phyloP scores from a whole-genome alignment of 2,329 filamentous ascomycete genomes.

The Aspergillus neoniger region DNA sequence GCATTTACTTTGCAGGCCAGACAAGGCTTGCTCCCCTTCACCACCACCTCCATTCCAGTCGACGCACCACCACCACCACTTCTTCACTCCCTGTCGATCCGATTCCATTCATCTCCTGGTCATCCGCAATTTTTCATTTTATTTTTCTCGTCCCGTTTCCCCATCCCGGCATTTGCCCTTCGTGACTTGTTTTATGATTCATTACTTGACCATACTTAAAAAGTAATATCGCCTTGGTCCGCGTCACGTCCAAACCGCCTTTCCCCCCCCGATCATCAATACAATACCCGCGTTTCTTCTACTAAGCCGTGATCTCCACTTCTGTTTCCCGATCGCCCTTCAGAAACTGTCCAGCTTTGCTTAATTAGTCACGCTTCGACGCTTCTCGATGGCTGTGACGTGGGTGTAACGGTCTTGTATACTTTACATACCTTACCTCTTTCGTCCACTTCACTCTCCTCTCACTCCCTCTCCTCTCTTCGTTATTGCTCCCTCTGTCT shows the following conservation, averaged over 20 bases:
- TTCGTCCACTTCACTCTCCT: constrained; percentile 11
- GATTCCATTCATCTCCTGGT: not conserved
- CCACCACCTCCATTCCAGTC: constrained; percentile 7
- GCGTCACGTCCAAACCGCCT: not conserved
- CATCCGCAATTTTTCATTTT: constrained; percentile 12
- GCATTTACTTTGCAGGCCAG: constrained; percentile 4
- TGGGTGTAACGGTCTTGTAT: constrained; percentile 23
- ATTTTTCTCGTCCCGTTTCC: not conserved
- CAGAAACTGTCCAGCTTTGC: constrained; percentile 6
- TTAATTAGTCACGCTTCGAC: not conserved
- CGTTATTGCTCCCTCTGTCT: constrained; percentile 8
- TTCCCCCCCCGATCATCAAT: not conserved
- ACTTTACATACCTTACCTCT: constrained; percentile 18
- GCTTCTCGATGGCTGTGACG: constrained; percentile 25
- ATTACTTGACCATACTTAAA: constrained; percentile 10
- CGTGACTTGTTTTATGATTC: constrained; percentile 9
- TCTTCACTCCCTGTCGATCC: not conserved
- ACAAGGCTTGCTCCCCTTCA: not conserved
- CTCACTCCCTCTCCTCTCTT: constrained; percentile 15
- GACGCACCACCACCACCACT: constrained; percentile 14
- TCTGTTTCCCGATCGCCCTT: constrained; percentile 8
- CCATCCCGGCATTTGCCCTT: constrained; percentile 6
- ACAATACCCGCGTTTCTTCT: constrained; percentile 13
- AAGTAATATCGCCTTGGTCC: constrained; percentile 15
- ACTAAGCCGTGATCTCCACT: constrained; percentile 13